Percentiles rank a stretch among this genome's conserved stretches.
Conservation (phyloP, 768 basidiomycete species). For the Rhizopogon roseolus region DNA sequence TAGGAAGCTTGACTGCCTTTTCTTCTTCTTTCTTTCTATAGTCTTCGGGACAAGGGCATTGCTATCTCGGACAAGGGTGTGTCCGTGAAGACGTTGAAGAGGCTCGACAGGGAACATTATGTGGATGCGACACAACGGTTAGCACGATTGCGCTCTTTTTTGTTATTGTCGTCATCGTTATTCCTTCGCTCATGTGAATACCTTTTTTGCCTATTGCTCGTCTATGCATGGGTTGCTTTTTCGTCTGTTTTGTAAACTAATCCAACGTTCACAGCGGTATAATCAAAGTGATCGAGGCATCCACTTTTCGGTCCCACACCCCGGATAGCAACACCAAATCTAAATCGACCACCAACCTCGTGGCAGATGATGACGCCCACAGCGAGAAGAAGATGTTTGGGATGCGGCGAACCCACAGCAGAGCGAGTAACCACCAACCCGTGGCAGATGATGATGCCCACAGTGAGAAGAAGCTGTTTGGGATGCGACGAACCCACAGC, state of each 20-base stretch:
- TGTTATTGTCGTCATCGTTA: too few relatives aligned
- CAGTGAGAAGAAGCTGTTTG: neutral
- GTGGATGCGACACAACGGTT: constrained; percentile 73
- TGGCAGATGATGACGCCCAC: neutral
- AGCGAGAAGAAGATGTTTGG: constrained; percentile 4
- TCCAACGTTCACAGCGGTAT: constrained; percentile 36
- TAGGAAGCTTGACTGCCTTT: neutral
- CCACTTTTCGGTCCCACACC: constrained; percentile 32
- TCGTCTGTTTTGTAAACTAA: neutral
- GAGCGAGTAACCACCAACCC: neutral
- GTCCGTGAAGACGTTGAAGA: constrained; percentile 57
- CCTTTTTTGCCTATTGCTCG: too few relatives aligned
- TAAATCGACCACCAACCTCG: constrained; percentile 1
- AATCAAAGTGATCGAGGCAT: constrained; percentile 44
- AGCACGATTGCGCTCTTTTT: constrained; percentile 2
- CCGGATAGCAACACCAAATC: constrained; percentile 3
- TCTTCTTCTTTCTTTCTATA: too few relatives aligned
- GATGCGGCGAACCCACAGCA: constrained; percentile 7
- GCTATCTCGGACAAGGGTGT: constrained; percentile 57
- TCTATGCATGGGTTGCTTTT: neutral
- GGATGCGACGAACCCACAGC: constrained; percentile 7
- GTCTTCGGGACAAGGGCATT: constrained; percentile 54
- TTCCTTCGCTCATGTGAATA: neutral
- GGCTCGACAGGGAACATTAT: constrained; percentile 59
- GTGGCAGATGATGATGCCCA: neutral